phyloP scores from a whole-genome alignment of 2,329 filamentous ascomycete species.

The Xylariaceae sp. region DNA sequence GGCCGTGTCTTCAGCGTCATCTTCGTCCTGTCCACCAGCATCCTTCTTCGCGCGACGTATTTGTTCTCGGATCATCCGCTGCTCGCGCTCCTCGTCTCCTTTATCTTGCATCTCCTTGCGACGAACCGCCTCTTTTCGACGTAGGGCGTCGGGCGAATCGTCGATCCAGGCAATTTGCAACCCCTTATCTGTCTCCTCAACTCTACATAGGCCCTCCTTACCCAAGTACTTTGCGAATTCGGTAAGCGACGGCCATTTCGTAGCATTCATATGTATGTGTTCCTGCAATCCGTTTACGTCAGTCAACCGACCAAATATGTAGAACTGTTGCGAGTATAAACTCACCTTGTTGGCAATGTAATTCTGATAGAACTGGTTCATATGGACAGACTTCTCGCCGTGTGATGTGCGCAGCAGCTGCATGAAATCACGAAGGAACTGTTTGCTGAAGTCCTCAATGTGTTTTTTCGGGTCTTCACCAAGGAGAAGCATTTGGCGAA shows the following conservation, averaged over 20 bases:
- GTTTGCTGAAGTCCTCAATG: constrained; percentile 80
- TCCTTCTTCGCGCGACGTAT: constrained; percentile 75
- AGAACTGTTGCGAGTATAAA: neutral
- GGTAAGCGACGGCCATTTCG: constrained; percentile 84
- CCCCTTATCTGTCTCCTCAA: constrained; percentile 88
- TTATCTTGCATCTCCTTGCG: constrained; percentile 87
- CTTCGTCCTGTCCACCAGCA: constrained; percentile 50
- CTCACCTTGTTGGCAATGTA: constrained; percentile 78
- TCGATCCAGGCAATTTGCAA: constrained; percentile 91
- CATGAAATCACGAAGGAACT: constrained; percentile 84
- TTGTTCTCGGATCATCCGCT: constrained; percentile 82
- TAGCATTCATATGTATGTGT: constrained; percentile 94
- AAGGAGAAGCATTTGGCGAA: constrained; percentile 86
- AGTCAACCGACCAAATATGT: neutral
- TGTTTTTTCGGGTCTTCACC: constrained; percentile 86
- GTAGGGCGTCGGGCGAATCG: constrained; percentile 83
- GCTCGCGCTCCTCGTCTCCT: constrained; percentile 89
- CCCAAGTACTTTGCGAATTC: constrained; percentile 91
- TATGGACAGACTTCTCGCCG: constrained; percentile 85
- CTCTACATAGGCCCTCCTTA: constrained; percentile 83
- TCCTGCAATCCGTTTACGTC: constrained; percentile 46
- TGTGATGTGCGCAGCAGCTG: constrained; percentile 81
- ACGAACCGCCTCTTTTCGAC: constrained; percentile 78
- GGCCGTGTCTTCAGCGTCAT: constrained; percentile 49
- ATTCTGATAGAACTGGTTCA: constrained; percentile 95